Base-by-base conservation (phyloP, 345 rosid species). In the Draba incana region DNA sequence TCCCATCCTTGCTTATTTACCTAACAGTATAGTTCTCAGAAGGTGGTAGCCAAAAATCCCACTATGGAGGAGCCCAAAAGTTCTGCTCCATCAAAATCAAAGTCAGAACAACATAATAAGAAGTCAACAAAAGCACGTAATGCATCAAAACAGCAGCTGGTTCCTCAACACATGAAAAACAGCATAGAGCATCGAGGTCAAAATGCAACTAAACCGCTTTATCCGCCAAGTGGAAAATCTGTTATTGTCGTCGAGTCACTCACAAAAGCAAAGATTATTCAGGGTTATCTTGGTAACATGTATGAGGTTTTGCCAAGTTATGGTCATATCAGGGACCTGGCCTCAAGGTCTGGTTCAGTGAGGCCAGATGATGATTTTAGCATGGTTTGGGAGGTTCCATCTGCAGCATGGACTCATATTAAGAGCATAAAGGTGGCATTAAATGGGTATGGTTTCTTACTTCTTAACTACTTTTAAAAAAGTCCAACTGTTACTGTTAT, bases 351-450 rank as follows among this genome's bases (percentile, higher is more conserved):
- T 41, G 98, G 96, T 72, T 94, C 98, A 48, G 99, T 94, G 78
- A 82, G 99, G 71, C 97, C 99, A 48, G 86, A 89, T 81, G 99
- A 91, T 48, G 96, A 94, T 80, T 94, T 94, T 71, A 91, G 97
- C 71, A 89, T 94, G 96, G 96, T 91, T 39, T 94, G 99, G 99
- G 99, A 94, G 84, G 99, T 91, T 76, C 98, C 98, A 62, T 78
- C 92, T 75, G 64, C 93, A 63, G 95, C 98, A 25, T 94, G 99
- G 99, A 91, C 97, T 57, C 92, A 91, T 83, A 93, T 94, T 71
- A 87, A 94, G 82, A 89, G 96, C 83, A 89, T 91, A 74, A 91
- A 85, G 84, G 92, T 86, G 77, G 91, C 98, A 45, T 64, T 94
- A 66, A 82, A 76, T 69, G 88, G 98, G 99, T 94, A 80, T 12